A percentile compares a stretch with the other conserved stretches of the same genome.
These are phyloP conservation scores for Pseudofabraea citricarpa DNA, from an alignment of 2,329 filamentous ascomycete genomes.

Conservation along the genomic window DNA sequence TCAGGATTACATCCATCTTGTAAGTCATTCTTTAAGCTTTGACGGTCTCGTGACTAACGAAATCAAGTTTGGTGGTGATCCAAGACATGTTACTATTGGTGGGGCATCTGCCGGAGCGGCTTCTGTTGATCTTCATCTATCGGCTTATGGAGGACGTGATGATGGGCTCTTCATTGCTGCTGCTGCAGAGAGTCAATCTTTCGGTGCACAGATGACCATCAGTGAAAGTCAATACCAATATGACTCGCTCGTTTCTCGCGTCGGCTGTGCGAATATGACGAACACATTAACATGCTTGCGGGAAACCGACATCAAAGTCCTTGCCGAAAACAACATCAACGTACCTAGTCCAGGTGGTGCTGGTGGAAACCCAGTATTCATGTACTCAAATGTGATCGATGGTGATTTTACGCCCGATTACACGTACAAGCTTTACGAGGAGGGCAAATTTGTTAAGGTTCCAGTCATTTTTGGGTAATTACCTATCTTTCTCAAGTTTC, in stretches of 20 bases:
- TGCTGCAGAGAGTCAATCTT: constrained; percentile 46
- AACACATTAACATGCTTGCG: constrained; percentile 43
- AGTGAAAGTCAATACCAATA: constrained; percentile 48
- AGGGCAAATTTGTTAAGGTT: constrained; percentile 47
- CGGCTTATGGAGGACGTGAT: constrained; percentile 45
- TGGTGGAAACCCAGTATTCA: constrained; percentile 38
- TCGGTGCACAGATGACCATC: constrained; percentile 41
- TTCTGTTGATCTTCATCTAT: constrained; percentile 61
- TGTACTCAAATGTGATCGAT: constrained; percentile 52
- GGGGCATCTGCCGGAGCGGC: constrained; percentile 66
- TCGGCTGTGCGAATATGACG: constrained; percentile 33
- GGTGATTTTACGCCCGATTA: constrained; percentile 44
- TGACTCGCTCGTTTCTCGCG: constrained; percentile 38
- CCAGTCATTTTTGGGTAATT: constrained; percentile 43
- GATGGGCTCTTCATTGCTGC: constrained; percentile 46
- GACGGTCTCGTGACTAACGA: not conserved
- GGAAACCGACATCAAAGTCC: constrained; percentile 32
- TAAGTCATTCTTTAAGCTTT: constrained; percentile 18
- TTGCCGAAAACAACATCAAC: constrained; percentile 39
- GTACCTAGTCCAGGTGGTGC: constrained; percentile 31
- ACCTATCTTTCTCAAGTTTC: not conserved
- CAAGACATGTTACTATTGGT: constrained; percentile 61
- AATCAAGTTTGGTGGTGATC: constrained; percentile 62
- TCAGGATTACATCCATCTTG: constrained; percentile 53
- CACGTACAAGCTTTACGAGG: constrained; percentile 42